These are phyloP conservation scores for Periconia sp. DNA, from an alignment of 2,329 filamentous ascomycete genomes.

Conservation along the genomic window DNA sequence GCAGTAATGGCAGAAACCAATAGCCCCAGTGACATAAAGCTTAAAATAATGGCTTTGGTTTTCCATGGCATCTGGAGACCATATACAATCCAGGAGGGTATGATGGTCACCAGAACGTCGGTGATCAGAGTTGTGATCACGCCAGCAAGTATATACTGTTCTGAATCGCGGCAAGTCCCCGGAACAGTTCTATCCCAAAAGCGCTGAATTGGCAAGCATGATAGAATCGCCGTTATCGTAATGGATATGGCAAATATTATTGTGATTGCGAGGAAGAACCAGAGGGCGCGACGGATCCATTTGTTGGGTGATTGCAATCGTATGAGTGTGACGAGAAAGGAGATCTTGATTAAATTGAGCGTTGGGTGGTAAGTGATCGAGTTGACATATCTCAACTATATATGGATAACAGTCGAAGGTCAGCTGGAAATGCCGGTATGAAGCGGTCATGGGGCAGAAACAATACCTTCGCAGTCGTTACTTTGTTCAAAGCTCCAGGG, in stretches of 20 bases:
- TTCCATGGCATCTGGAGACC: slow-evolving; percentile 8
- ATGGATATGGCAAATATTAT: slow-evolving; percentile 3
- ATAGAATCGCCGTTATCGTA: slow-evolving; percentile 1
- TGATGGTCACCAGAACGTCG: slow-evolving; percentile 10
- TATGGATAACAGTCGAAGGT: neutral
- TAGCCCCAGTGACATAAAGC: slow-evolving; percentile 10
- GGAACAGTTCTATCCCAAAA: slow-evolving; percentile 4
- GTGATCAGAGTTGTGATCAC: slow-evolving; percentile 8
- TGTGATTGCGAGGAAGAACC: slow-evolving; percentile 7
- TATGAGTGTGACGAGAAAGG: slow-evolving; percentile 11
- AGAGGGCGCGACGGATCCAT: slow-evolving; percentile 6
- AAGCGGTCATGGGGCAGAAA: neutral
- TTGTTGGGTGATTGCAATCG: slow-evolving; percentile 6
- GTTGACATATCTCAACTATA: slow-evolving; percentile 12
- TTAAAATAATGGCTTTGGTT: slow-evolving; percentile 2
- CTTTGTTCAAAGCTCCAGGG: slow-evolving; percentile 4
- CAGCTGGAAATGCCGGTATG: no score
- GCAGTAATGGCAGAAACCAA: slow-evolving; percentile 9
- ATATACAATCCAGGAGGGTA: slow-evolving; percentile 11
- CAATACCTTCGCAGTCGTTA: neutral
- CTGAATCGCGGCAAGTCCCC: neutral
- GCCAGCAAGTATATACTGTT: slow-evolving; percentile 3
- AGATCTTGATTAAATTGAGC: slow-evolving; percentile 13
- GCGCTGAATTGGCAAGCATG: slow-evolving; percentile 7
- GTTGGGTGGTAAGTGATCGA: slow-evolving; percentile 7